Evolutionary conservation across 192 early-diverging fungal genomes (phyloP), one percentile per base, ranked within the genome.

Genomic region (Coemansia interrupta): DNA sequence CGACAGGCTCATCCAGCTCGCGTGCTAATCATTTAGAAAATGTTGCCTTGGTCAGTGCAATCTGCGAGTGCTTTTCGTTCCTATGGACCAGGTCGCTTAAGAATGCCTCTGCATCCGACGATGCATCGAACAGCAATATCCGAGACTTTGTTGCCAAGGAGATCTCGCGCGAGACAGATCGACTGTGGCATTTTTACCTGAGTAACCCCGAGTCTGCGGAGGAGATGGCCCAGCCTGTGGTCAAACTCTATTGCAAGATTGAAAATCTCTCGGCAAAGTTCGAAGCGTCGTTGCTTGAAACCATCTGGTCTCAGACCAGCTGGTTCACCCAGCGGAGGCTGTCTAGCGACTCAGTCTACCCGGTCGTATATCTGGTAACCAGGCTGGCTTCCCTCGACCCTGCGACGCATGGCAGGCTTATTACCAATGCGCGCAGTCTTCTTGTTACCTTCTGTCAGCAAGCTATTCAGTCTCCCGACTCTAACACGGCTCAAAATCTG

Each of bases 111-210:
- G 18, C n/a, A 66, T 19, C 26, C 32, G 0, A 39, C 30, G 0
- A 28, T 30, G 13, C n/a, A 19, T 11, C 18, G 46, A 14, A 36
- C 29, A 10, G 17, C 30, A 44, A 19, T 29, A 18, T 13, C 15
- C 5, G 32, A 18, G 51, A 61, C 12, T 30, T 20, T 58, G 56
- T 78, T 3, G 62, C 54, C 4, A 78, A 71, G 57, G 74, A 67
- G 44, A 71, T 58, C 6, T 56, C 63, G 2, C 61, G 65, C 54
- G 70, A 73, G 18, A 40, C 68, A 3, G 76, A 79, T 36, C 57
- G 62, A 12, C 63, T 79, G 43, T 79, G 76, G 76, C 76, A 79
- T 47, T 79, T 65, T 60, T 79, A 79, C 28, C 39, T 79, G 63
- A 66, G 65, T 48, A 53, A 70, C 24, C 10, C 36, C 15, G 66